A percentile compares a stretch with the other conserved stretches of the same genome.
Conservation (phyloP, 495 filamentous ascomycete species). For the Hyaloscypha hepaticicola region DNA sequence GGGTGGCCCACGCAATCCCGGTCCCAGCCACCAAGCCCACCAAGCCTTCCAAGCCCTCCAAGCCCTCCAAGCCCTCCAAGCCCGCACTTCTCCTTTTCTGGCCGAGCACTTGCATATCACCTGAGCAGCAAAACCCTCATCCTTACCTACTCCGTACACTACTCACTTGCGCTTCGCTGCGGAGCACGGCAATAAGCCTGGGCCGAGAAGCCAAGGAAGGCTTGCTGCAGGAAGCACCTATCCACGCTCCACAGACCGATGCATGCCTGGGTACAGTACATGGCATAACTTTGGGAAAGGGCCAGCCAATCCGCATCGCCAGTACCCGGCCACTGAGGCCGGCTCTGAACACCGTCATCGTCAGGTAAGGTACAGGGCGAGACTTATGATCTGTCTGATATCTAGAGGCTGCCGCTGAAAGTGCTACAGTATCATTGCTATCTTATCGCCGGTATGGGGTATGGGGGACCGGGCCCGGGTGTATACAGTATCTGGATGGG, state of each 20-base stretch:
- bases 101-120: slow-evolving; percentile 13
- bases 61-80: not conserved
- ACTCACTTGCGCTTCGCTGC: not conserved
- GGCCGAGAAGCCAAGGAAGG: not conserved
- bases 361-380: slow-evolving; percentile 20
- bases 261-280: not conserved
- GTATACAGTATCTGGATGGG: not conserved
- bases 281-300: slow-evolving; percentile 2
- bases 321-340: not conserved
- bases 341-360: slow-evolving; percentile 19
- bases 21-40: too few species aligned
- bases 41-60: not conserved
- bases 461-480: not conserved
- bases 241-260: slow-evolving; percentile 13
- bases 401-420: not conserved
- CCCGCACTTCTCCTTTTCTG: not conserved
- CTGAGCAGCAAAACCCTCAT: slow-evolving; percentile 24
- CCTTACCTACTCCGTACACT: not conserved
- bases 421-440: too few species aligned
- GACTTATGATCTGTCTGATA: not conserved
- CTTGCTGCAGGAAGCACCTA: slow-evolving; percentile 17
- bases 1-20: not conserved
- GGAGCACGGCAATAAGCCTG: slow-evolving; percentile 17
- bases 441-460: slow-evolving; percentile 11
- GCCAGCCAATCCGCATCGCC: slow-evolving; percentile 12